Conservation (phyloP, 768 basidiomycete species). For the Boletus edulis region DNA sequence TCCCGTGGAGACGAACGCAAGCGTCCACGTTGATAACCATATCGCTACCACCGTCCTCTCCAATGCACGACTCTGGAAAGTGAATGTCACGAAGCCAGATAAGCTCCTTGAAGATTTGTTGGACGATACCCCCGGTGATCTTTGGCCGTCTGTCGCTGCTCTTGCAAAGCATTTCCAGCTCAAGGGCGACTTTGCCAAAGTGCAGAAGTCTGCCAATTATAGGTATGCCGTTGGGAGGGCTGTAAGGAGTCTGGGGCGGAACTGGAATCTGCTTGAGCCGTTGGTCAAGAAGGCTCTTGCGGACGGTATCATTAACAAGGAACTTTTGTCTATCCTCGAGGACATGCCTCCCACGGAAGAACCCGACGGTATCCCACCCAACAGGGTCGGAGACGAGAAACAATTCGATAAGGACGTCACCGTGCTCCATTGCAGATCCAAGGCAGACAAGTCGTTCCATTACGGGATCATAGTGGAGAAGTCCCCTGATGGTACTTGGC, state of each 20-base stretch:
- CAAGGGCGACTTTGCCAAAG: background rate
- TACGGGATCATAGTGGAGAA: slow-evolving; percentile 4
- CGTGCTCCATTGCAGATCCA: slow-evolving; percentile 5
- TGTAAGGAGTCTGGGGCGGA: background rate
- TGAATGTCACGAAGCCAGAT: background rate
- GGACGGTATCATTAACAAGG: background rate
- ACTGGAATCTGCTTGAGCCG: background rate
- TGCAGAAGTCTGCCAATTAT: background rate
- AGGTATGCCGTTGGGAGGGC: background rate
- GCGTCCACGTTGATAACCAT: background rate
- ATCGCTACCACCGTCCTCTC: background rate
- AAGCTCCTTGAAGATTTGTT: background rate
- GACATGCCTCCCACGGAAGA: background rate
- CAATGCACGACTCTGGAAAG: slow-evolving; percentile 1
- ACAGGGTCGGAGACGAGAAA: slow-evolving; percentile 1
- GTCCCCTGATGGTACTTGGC: background rate
- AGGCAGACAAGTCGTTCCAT: background rate
- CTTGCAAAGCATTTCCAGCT: background rate
- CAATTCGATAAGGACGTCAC: background rate
- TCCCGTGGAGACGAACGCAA: background rate
- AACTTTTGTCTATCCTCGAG: background rate
- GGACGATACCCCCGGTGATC: background rate
- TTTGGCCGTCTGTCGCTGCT: background rate
- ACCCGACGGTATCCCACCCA: background rate
- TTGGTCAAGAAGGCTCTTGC: background rate